Evolutionary conservation across 257 asterid genomes (phyloP).

Genomic region (Pogostemon cablin): DNA sequence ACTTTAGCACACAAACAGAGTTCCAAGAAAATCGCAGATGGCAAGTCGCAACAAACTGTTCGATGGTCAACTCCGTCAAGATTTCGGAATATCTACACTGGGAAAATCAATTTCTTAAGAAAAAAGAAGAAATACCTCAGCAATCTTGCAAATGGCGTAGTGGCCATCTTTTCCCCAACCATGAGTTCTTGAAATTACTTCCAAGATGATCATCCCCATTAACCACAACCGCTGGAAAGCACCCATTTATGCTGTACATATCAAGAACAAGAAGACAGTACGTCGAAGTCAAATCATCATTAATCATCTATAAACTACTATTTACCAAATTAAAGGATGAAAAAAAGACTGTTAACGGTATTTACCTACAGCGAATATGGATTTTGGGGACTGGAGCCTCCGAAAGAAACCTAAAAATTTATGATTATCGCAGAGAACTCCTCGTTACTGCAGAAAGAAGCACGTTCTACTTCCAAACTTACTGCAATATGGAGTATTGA

Average conservation of each 20-base stretch:
- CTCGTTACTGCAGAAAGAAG: background rate
- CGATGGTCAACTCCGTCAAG: slow-evolving; percentile 8
- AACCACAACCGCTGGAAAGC: slow-evolving; percentile 37
- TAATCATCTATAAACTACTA: background rate
- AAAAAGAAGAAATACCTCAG: slow-evolving; percentile 54
- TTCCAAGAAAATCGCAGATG: background rate
- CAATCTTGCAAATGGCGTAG: slow-evolving; percentile 69
- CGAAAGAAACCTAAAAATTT: slow-evolving; percentile 30
- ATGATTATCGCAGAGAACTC: background rate
- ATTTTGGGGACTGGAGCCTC: slow-evolving; percentile 15
- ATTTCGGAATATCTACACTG: slow-evolving; percentile 6
- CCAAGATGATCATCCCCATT: slow-evolving; percentile 38
- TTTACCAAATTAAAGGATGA: background rate
- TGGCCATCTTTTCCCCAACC: slow-evolving; percentile 98
- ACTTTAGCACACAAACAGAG: background rate
- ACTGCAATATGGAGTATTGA: background rate
- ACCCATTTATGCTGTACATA: slow-evolving; percentile 48
- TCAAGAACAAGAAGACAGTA: background rate
- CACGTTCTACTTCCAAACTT: background rate
- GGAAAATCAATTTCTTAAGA: slow-evolving; percentile 6
- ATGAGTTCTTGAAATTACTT: slow-evolving; percentile 41
- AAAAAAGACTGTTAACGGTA: background rate
- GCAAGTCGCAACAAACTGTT: background rate
- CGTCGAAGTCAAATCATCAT: slow-evolving; percentile 20
- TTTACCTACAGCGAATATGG: slow-evolving; percentile 25